Conservation (phyloP, 2,329 filamentous ascomycete genomes). For the Neocatenulostroma microsporum region DNA sequence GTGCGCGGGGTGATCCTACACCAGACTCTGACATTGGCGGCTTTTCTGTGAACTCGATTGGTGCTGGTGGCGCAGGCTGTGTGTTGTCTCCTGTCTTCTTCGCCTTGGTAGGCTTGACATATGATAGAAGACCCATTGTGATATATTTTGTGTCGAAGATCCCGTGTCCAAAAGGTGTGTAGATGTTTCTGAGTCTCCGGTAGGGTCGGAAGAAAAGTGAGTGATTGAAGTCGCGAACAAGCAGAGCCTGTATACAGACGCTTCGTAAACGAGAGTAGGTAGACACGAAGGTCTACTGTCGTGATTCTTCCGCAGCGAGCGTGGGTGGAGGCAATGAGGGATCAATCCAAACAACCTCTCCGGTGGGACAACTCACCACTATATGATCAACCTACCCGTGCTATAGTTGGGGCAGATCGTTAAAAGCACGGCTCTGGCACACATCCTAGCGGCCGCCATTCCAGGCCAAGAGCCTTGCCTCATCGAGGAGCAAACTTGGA, state of each 20-base stretch:
- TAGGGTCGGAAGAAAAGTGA: constrained; percentile 2
- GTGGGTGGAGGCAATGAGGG: not conserved
- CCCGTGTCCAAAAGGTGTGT: not conserved
- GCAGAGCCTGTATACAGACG: constrained; percentile 6
- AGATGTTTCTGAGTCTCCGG: too few relatives aligned
- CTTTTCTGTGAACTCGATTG: constrained; percentile 5
- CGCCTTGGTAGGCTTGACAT: constrained; percentile 12
- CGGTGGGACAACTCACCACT: too few relatives aligned
- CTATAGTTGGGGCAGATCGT: not conserved
- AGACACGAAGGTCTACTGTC: constrained; percentile 5
- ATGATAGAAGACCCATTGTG: constrained; percentile 35
- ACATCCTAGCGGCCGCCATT: not conserved
- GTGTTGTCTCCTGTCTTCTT: constrained; percentile 3
- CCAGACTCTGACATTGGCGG: constrained; percentile 1
- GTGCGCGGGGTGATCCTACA: not conserved
- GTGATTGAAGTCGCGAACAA: constrained; percentile 11
- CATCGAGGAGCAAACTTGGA: not conserved
- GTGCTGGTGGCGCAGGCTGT: not conserved
- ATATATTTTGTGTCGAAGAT: not conserved
- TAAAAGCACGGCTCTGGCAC: not conserved
- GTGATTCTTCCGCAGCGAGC: constrained; percentile 3
- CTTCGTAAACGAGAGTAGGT: constrained; percentile 8
- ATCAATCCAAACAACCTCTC: constrained; percentile 3
- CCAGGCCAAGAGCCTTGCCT: not conserved
- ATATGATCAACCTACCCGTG: too few relatives aligned